These are phyloP conservation scores for Debaryomyces fabryi DNA, from an alignment of 1,139 yeast genomes.

Conservation along the genomic window DNA sequence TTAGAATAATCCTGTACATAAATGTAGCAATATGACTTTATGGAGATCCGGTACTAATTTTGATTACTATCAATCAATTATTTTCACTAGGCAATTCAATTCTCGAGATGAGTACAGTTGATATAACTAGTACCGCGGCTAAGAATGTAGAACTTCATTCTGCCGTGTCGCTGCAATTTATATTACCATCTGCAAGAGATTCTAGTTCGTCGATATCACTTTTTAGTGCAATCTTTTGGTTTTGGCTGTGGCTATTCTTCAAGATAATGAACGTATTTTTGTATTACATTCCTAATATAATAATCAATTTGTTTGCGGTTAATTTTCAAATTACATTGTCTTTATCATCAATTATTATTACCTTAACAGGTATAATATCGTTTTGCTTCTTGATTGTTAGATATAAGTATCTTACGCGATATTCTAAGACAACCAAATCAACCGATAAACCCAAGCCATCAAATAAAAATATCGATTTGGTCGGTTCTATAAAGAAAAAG, in stretches of 20 bases:
- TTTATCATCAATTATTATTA: conserved; percentile 33
- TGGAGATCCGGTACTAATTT: background rate
- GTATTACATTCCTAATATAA: conserved; percentile 24
- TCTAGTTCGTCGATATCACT: conserved; percentile 15
- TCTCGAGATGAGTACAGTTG: conserved; percentile 1
- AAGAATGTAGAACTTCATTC: background rate
- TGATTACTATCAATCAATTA: background rate
- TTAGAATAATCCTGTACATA: background rate
- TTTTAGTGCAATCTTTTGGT: conserved; percentile 18
- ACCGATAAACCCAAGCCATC: conserved; percentile 13
- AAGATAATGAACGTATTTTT: conserved; percentile 22
- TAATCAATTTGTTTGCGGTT: conserved; percentile 29
- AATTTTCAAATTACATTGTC: conserved; percentile 39
- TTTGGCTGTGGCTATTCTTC: conserved; percentile 23
- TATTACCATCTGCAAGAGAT: conserved; percentile 9
- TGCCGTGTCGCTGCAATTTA: background rate
- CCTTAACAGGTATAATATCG: conserved; percentile 22
- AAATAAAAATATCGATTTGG: conserved; percentile 23
- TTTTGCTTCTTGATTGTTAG: conserved; percentile 37
- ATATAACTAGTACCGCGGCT: background rate
- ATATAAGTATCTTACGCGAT: conserved; percentile 42
- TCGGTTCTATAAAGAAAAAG: conserved; percentile 35
- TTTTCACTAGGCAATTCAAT: background rate
- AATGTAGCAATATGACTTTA: background rate
- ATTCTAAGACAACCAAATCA: conserved; percentile 31